A percentile compares a stretch with the other conserved stretches of the same genome.
These are phyloP conservation scores for Martiniozyma asiatica DNA, from an alignment of 1,139 yeast genomes.

Conservation along the genomic window DNA sequence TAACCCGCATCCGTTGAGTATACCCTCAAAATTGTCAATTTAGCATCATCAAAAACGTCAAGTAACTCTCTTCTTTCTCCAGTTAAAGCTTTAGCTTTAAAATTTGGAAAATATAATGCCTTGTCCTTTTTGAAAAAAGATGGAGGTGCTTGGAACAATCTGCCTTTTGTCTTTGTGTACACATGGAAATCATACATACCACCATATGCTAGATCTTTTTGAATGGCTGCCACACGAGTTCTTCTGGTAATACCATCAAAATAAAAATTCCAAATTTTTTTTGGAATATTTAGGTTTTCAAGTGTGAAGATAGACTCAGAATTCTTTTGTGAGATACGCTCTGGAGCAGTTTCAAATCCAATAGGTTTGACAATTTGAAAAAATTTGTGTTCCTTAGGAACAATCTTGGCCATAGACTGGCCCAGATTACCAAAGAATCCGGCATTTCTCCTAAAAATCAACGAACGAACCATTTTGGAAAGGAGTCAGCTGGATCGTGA, in stretches of 20 bases:
- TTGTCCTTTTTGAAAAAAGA: slow-evolving; percentile 66
- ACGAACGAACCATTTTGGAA: too few species aligned
- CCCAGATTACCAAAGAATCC: slow-evolving; percentile 22
- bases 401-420: slow-evolving; percentile 20
- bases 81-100: slow-evolving; percentile 45
- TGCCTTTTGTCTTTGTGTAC: slow-evolving; percentile 71
- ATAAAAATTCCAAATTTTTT: slow-evolving; percentile 21
- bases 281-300: slow-evolving; percentile 18
- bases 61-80: slow-evolving; percentile 29
- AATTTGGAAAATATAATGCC: slow-evolving; percentile 77
- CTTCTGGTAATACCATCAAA: slow-evolving; percentile 38
- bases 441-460: slow-evolving; percentile 9
- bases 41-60: slow-evolving; percentile 33
- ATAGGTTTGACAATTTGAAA: slow-evolving; percentile 42
- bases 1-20: slow-evolving; percentile 67
- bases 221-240: slow-evolving; percentile 34
- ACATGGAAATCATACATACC: slow-evolving; percentile 77
- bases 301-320: slow-evolving; percentile 12
- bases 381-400: slow-evolving; percentile 23
- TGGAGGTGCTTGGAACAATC: slow-evolving; percentile 69
- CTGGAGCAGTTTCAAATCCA: slow-evolving; percentile 32
- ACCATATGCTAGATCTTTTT: slow-evolving; percentile 74
- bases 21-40: slow-evolving; percentile 52
- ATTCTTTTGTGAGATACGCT: slow-evolving; percentile 14
- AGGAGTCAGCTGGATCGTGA: too few species aligned